These are phyloP conservation scores for Closterium sp. DNA, from an alignment of 139 green algal genomes.

Conservation along the genomic window DNA sequence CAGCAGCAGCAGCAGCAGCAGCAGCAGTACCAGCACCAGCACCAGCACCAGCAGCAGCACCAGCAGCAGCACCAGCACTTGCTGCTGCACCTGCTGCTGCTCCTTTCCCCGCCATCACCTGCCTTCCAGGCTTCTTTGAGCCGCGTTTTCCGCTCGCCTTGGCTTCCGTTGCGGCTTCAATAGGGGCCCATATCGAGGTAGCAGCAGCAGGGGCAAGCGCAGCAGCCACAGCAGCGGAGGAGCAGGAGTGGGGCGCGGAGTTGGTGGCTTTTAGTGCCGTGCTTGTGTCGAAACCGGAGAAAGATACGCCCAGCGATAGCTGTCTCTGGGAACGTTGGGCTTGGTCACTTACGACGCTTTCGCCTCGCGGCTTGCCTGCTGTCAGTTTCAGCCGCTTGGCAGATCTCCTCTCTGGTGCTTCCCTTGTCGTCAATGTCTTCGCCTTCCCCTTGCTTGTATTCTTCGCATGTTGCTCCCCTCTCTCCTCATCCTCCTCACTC, in stretches of 20 bases:
- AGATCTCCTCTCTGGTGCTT: too few species aligned
- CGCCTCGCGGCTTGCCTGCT: background rate
- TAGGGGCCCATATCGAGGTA: background rate
- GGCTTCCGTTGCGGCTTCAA: background rate
- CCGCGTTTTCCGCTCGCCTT: too few species aligned
- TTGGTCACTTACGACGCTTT: too few species aligned
- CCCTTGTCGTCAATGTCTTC: too few species aligned
- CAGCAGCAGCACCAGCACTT: background rate
- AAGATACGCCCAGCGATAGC: background rate
- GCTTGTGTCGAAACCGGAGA: background rate
- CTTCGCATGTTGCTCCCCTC: too few species aligned
- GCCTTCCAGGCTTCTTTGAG: too few species aligned
- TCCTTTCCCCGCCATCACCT: background rate
- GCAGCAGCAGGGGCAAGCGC: background rate
- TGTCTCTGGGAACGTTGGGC: too few species aligned
- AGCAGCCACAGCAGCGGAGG: background rate
- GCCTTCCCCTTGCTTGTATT: too few species aligned
- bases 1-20: background rate
- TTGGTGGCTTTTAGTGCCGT: background rate
- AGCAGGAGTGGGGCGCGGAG: background rate
- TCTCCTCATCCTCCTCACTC: background rate
- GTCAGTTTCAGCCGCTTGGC: background rate
- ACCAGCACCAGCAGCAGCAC: background rate
- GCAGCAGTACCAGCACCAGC: background rate
- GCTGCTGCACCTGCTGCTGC: background rate